Evolutionary conservation across 768 basidiomycete genomes (phyloP).

Genomic region (Hypsizygus marmoreus): DNA sequence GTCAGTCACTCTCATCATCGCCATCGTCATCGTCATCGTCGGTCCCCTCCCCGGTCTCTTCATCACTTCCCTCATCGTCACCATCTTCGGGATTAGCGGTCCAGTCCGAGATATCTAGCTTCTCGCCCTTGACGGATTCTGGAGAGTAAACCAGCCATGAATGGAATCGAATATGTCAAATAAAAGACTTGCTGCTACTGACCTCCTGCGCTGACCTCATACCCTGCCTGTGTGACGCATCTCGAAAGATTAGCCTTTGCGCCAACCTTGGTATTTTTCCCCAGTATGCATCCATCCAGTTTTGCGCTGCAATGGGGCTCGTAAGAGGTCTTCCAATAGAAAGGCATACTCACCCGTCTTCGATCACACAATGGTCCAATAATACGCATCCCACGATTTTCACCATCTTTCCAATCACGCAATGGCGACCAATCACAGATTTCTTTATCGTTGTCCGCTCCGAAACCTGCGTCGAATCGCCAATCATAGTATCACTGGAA

Average conservation of each 20-base stretch:
- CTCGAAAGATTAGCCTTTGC: slow-evolving; percentile 65
- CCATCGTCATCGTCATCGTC: slow-evolving; percentile 3
- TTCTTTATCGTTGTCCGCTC: slow-evolving; percentile 83
- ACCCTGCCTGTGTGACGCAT: slow-evolving; percentile 78
- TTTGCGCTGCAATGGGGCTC: slow-evolving; percentile 53
- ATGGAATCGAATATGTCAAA: not conserved
- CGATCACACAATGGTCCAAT: slow-evolving; percentile 86
- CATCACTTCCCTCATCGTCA: slow-evolving; percentile 1
- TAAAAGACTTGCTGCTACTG: slow-evolving; percentile 13
- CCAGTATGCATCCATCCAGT: slow-evolving; percentile 75
- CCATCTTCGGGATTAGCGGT: slow-evolving; percentile 14
- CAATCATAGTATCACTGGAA: slow-evolving; percentile 80
- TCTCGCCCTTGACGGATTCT: slow-evolving; percentile 20
- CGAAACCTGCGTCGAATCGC: slow-evolving; percentile 78
- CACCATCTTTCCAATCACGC: slow-evolving; percentile 81
- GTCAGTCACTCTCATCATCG: not conserved
- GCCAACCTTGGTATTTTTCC: slow-evolving; percentile 73
- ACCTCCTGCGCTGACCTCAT: slow-evolving; percentile 71
- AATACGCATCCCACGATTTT: slow-evolving; percentile 82
- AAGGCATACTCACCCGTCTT: slow-evolving; percentile 76
- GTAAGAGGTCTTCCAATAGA: not conserved
- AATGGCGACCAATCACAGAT: slow-evolving; percentile 79
- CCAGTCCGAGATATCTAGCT: slow-evolving; percentile 24
- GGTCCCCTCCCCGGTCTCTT: not conserved
- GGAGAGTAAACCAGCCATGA: no score